Conservation (phyloP, 139 green algal genomes). For the Auxenochlorella pyrenoidosa region DNA sequence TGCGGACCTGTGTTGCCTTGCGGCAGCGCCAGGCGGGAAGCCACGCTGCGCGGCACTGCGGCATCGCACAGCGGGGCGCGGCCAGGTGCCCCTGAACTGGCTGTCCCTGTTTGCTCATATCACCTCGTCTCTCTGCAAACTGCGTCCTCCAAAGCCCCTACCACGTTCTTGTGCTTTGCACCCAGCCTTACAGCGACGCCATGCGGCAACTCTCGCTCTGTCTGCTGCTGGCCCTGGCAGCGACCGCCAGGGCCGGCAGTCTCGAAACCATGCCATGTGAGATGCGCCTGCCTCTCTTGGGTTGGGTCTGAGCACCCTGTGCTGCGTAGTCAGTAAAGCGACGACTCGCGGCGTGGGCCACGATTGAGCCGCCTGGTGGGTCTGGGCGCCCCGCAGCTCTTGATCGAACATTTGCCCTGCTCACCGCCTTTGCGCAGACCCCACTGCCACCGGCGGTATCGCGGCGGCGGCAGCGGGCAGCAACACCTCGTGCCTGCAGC, state of each 20-base stretch:
- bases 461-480: not conserved
- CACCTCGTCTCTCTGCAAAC: too few species aligned
- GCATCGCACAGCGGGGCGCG: too few species aligned
- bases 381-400: too few species aligned
- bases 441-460: not conserved
- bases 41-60: too few species aligned
- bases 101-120: too few species aligned
- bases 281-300: too few species aligned
- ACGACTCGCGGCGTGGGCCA: not conserved
- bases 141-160: too few species aligned
- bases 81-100: too few species aligned
- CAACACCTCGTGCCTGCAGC: not conserved
- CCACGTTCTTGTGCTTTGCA: too few species aligned
- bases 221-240: not conserved
- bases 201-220: not conserved
- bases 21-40: too few species aligned
- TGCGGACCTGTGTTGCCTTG: too few species aligned
- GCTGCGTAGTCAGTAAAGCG: not conserved
- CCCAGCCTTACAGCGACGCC: not conserved
- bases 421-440: conserved; percentile 5
- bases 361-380: too few species aligned
- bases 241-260: not conserved
- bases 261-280: not conserved
- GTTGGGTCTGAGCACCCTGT: not conserved
- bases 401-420: not conserved